Base-by-base conservation (phyloP, 331 rosid species). In the Erythrophleum ivorense region DNA sequence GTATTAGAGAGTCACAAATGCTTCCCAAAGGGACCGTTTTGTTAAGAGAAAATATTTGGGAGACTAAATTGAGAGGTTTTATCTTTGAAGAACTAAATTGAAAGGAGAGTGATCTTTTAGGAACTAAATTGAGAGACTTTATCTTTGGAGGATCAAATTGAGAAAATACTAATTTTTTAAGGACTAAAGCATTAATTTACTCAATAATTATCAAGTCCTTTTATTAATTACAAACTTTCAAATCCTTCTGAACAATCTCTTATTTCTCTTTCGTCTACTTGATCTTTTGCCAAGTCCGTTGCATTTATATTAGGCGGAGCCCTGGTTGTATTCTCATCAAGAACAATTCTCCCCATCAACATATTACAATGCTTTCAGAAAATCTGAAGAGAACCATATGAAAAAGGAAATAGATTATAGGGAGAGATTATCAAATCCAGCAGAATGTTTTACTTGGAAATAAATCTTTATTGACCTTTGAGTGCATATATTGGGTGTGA, bases 381-480 rank as follows among this genome's bases (percentile, higher is more conserved):
- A 16, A 14, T 54, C 46, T 34, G 45, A 33, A 54, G 49, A 52
- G 34, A 73, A 53, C 49, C 21, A 33, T n/a, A 33, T 53, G n/a
- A 9, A 16, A 36, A 53, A 16, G 65, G 49, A 73, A 68, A 58
- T 2, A 21, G 18, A 67, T 67, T 58, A 24, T 58, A 9, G 64
- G 64, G 64, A 65, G 48, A 0, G 24, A 36, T 36, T 66, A 9
- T 40, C 0, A 66, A 66, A 40, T 45, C 31, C 3, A 8, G 16
- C 21, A 40, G 19, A 31, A 29, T 24, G 55, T 24, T 19, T 18
- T 41, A 68, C 54, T n/a, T 31, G 46, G 46, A 29, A 49, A 49
- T 12, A 71, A 45, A 70, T 49, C 40, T 49, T 45, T 70, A 33
- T 46, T 70, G 58, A 70, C 57, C 57, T 49, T 71, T 24, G 21